A percentile compares a stretch with the other conserved stretches of the same genome.
Evolutionary conservation across 78 protist genomes (phyloP).

Genomic region (Emiliania huxleyi): DNA sequence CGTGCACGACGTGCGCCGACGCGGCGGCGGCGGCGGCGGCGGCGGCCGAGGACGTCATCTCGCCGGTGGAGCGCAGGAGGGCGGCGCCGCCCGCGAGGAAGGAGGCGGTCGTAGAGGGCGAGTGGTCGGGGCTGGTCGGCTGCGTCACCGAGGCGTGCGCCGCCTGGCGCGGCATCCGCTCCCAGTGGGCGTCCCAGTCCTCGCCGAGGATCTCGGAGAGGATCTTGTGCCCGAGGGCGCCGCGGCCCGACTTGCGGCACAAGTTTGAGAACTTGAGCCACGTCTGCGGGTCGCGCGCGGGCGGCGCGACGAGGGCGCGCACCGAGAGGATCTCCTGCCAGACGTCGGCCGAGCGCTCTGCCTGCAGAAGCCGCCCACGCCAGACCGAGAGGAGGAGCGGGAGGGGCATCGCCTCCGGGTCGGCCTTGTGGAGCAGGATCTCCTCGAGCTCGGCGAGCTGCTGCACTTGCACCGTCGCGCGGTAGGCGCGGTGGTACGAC

Average conservation of each 20-base stretch:
- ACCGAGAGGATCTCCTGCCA: constrained; percentile 24
- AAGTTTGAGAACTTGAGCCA: constrained; percentile 15
- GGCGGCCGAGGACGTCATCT: too few relatives aligned
- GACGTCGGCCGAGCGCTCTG: background rate
- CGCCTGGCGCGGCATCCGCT: too few relatives aligned
- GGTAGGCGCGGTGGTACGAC: constrained; percentile 82
- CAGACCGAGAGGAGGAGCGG: background rate
- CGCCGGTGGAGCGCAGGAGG: too few relatives aligned
- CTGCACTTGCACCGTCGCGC: constrained; percentile 39
- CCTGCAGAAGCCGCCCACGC: background rate
- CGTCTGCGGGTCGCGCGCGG: background rate
- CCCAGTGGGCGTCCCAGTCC: too few relatives aligned
- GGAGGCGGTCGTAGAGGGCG: too few relatives aligned
- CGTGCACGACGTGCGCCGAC: too few relatives aligned
- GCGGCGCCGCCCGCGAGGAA: too few relatives aligned
- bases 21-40: too few relatives aligned
- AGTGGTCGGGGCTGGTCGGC: too few relatives aligned
- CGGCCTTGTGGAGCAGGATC: constrained; percentile 58
- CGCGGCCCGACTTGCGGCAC: background rate
- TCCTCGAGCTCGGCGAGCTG: constrained; percentile 88
- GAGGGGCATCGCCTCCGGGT: background rate
- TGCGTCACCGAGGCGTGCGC: too few relatives aligned
- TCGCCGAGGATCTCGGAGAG: background rate
- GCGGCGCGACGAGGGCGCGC: background rate
- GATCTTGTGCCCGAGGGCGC: background rate